These are phyloP conservation scores for Akanthomyces lecanii DNA, from an alignment of 2,329 filamentous ascomycete species.

Conservation along the genomic window DNA sequence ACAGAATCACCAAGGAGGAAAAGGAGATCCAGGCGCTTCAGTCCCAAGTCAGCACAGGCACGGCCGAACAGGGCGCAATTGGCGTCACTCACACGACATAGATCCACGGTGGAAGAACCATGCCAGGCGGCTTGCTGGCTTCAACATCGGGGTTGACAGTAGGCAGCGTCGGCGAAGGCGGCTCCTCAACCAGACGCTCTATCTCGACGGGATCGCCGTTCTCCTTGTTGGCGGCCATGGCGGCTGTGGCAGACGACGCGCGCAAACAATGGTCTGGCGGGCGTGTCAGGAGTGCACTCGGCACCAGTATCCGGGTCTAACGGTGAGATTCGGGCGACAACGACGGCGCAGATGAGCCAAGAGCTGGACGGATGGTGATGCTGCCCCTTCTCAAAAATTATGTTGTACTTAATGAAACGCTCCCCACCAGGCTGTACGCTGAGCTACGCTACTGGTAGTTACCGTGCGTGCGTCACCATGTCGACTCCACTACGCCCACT, in stretches of 20 bases:
- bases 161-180: conserved; percentile 7
- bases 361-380: background rate
- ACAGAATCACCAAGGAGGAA: conserved; percentile 83
- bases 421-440: too few relatives aligned
- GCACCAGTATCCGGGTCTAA: background rate
- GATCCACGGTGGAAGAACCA: background rate
- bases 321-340: background rate
- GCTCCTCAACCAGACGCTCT: conserved; percentile 6
- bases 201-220: conserved; percentile 7
- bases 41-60: background rate
- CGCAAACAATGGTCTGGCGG: background rate
- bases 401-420: too few relatives aligned
- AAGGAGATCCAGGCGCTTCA: conserved; percentile 67
- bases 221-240: conserved; percentile 7
- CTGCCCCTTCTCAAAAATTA: too few relatives aligned
- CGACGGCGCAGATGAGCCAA: background rate
- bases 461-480: too few relatives aligned
- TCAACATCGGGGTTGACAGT: conserved; percentile 4
- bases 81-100: conserved; percentile 13
- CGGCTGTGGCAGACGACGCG: background rate
- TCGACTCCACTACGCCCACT: too few relatives aligned
- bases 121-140: background rate
- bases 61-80: background rate
- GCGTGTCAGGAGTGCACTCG: background rate
- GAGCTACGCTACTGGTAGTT: too few relatives aligned